phyloP scores from a whole-genome alignment of 495 filamentous ascomycete genomes.

The Friedmanniomyces endolithicus region DNA sequence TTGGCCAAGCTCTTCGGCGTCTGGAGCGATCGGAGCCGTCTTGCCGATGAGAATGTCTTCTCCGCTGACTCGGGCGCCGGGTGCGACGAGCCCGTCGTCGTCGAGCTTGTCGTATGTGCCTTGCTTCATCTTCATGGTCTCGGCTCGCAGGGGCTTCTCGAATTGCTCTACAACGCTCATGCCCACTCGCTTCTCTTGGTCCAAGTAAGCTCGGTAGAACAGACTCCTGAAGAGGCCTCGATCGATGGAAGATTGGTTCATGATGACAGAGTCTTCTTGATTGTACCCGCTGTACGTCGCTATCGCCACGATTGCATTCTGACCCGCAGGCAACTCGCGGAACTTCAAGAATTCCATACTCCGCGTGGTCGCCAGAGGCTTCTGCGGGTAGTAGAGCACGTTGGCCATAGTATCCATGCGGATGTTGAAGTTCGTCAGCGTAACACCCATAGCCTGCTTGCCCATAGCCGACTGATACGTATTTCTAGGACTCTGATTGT shows the following conservation, averaged over 20 bases:
- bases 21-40: constrained; percentile 82
- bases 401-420: constrained; percentile 99
- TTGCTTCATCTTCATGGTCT: constrained; percentile 81
- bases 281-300: constrained; percentile 98
- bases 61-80: constrained; percentile 84
- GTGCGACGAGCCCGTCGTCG: constrained; percentile 83
- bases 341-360: constrained; percentile 99
- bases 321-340: constrained; percentile 88
- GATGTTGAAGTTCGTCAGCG: constrained; percentile 86
- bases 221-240: constrained; percentile 93
- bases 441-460: constrained; percentile 99
- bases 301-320: constrained; percentile 98
- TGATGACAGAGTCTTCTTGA: constrained; percentile 99
- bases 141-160: constrained; percentile 79
- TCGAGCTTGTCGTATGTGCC: constrained; percentile 98
- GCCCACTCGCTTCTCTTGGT: constrained; percentile 87
- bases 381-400: constrained; percentile 97
- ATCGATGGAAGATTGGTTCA: constrained; percentile 99
- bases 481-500: constrained; percentile 97
- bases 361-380: constrained; percentile 86
- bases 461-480: constrained; percentile 99
- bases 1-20: constrained; percentile 87
- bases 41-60: constrained; percentile 99
- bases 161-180: constrained; percentile 81
- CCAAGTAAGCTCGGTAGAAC: constrained; percentile 93